These are phyloP conservation scores for Sporothrix dimorphospora DNA, from an alignment of 2,329 filamentous ascomycete species.

Conservation along the genomic window DNA sequence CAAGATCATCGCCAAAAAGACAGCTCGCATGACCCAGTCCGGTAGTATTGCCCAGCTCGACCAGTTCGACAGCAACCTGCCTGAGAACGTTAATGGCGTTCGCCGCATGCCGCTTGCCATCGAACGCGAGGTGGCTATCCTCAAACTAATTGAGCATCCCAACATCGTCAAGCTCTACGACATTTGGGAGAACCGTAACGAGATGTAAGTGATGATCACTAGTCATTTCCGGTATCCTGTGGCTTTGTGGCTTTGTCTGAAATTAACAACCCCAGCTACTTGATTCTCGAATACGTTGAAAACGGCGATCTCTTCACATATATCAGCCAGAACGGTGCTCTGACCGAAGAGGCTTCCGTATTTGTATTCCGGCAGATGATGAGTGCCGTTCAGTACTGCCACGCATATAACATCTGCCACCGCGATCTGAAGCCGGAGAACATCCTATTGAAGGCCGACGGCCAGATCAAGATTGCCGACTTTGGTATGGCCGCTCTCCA, in stretches of 20 bases:
- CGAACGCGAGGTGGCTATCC: conserved; percentile 92
- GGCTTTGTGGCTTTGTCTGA: not conserved
- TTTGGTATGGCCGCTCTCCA: conserved; percentile 96
- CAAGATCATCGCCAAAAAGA: conserved; percentile 90
- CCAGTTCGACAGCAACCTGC: conserved; percentile 65
- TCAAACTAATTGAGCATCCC: conserved; percentile 93
- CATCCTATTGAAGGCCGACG: conserved; percentile 76
- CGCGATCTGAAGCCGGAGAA: conserved; percentile 97
- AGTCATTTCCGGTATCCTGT: not conserved
- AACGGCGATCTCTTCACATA: conserved; percentile 81
- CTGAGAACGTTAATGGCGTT: conserved; percentile 60
- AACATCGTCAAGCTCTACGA: conserved; percentile 95
- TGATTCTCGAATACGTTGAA: conserved; percentile 91
- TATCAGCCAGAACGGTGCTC: conserved; percentile 72
- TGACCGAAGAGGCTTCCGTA: conserved; percentile 79
- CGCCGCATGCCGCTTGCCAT: conserved; percentile 82
- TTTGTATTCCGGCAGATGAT: conserved; percentile 92
- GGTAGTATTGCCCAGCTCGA: conserved; percentile 85
- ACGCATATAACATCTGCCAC: conserved; percentile 93
- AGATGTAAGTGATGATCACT: conserved; percentile 68
- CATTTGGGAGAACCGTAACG: conserved; percentile 95
- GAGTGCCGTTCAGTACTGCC: conserved; percentile 87
- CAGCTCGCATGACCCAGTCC: conserved; percentile 78
- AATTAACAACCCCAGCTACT: conserved; percentile 62
- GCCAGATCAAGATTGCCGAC: conserved; percentile 90